Evolutionary conservation across 306 rosid genomes (phyloP), one percentile per base, ranked within the genome.

Genomic region (Quercus wislizeni): DNA sequence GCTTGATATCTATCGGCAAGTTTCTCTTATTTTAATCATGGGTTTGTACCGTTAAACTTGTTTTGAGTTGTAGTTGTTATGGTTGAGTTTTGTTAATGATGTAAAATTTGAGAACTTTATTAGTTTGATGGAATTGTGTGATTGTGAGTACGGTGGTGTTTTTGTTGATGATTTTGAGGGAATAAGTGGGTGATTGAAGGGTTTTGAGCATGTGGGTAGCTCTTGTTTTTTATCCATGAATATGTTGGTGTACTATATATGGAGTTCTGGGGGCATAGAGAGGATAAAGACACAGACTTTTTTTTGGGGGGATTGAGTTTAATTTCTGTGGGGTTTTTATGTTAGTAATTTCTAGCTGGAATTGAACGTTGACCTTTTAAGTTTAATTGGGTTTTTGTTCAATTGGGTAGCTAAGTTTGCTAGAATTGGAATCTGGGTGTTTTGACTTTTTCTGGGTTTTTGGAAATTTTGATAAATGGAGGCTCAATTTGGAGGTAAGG

Each of bases 401-500:
- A 76, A 35, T 71, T 79, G 72, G 83, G 78, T 81, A 13, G 31
- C 78, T 52, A 19, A 54, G 14, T 80, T 33, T 68, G 80, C 71
- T 59, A 79, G 84, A 83, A 78, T 83, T 80, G 78, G 84, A 85
- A 85, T 82, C 80, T 80, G 80, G 87, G 41, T 79, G 11, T 55
- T 58, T n/a, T 55, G 75, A 70, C 75, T 76, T 72, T 33, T 46
- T 74, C 54, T 18, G 63, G 27, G 23, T 52, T 55, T 75, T 23
- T 49, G 33, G n/a, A 28, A 64, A 49, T 19, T 82, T 77, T 83
- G 59, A 81, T 49, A 28, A 71, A 89, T 88, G 98, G 93, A 91
- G 89, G 80, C 95, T 63, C 83, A 83, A 72, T 85, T 85, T 80
- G 86, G 89, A 64, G 95, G 87, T 0, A 82, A 87, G 76, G 84